Evolutionary conservation across 306 rosid species (phyloP).

Genomic region (Aeschynomene evenia): DNA sequence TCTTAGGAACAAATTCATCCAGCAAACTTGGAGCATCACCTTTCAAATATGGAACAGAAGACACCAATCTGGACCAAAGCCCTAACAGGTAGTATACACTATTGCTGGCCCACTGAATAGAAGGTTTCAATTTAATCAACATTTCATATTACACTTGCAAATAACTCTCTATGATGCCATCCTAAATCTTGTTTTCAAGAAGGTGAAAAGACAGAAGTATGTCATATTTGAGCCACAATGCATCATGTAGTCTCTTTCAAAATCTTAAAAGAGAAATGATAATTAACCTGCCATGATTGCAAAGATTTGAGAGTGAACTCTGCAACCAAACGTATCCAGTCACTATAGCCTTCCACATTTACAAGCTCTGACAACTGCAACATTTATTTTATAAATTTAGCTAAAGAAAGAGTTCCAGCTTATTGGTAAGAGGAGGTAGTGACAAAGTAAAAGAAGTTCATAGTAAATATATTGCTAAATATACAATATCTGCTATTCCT

Average conservation of each 20-base stretch:
- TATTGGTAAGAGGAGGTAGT: neutral
- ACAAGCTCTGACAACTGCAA: constrained; percentile 92
- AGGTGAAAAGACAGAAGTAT: neutral
- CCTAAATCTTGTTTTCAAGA: constrained; percentile 4
- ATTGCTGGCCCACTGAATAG: constrained; percentile 97
- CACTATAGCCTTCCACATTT: constrained; percentile 95
- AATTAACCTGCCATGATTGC: constrained; percentile 95
- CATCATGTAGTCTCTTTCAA: constrained; percentile 20
- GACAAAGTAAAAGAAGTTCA: neutral
- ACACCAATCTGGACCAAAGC: constrained; percentile 96
- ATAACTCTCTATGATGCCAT: constrained; percentile 22
- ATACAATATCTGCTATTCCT: neutral
- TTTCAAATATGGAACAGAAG: constrained; percentile 98
- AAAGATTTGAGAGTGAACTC: constrained; percentile 95
- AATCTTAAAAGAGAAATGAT: constrained; percentile 13
- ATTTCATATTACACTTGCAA: constrained; percentile 26
- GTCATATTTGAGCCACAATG: neutral
- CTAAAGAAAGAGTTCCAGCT: constrained; percentile 12
- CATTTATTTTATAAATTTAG: constrained; percentile 34
- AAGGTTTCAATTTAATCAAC: constrained; percentile 41
- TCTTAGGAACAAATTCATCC: constrained; percentile 98
- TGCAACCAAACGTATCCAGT: constrained; percentile 96
- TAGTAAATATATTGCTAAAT: constrained; percentile 6
- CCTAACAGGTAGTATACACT: constrained; percentile 97
- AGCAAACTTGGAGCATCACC: constrained; percentile 98